These are phyloP conservation scores for Lepidium aucheri DNA, from an alignment of 345 rosid species.

Conservation along the genomic window DNA sequence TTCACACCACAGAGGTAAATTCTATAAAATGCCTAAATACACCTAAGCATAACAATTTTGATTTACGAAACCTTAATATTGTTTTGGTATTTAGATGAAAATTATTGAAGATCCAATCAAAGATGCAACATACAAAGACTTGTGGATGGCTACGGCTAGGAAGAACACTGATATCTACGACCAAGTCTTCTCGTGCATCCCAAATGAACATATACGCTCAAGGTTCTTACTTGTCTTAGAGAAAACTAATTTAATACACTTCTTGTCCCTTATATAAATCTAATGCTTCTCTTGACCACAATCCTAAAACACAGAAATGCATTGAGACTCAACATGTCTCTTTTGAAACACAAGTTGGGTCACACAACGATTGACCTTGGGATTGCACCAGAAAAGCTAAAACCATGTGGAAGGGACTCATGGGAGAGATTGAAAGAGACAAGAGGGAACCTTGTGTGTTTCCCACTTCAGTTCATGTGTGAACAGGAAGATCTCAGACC, in stretches of 20 bases:
- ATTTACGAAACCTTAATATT: not conserved
- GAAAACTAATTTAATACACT: not conserved
- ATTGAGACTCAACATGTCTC: slow-evolving; percentile 48
- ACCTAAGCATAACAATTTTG: not conserved
- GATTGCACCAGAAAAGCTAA: slow-evolving; percentile 57
- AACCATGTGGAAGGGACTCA: slow-evolving; percentile 35
- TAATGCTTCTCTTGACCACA: not conserved
- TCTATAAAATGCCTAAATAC: not conserved
- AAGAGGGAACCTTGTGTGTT: slow-evolving; percentile 66
- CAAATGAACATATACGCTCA: slow-evolving; percentile 58
- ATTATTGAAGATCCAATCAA: slow-evolving; percentile 59
- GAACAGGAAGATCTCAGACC: slow-evolving; percentile 74
- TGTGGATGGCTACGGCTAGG: slow-evolving; percentile 75
- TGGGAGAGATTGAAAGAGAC: slow-evolving; percentile 44
- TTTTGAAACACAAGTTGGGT: slow-evolving; percentile 58
- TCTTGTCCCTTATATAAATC: not conserved
- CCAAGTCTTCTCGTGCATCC: slow-evolving; percentile 77
- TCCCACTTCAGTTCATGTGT: slow-evolving; percentile 81
- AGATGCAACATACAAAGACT: slow-evolving; percentile 53
- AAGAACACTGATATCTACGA: slow-evolving; percentile 62
- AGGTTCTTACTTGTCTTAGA: slow-evolving; percentile 34
- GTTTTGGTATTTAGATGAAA: slow-evolving; percentile 33
- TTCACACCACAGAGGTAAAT: slow-evolving; percentile 57
- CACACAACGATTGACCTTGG: slow-evolving; percentile 80
- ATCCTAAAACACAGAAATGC: slow-evolving; percentile 40